A percentile compares a stretch with the other conserved stretches of the same genome.
Conservation (phyloP, 345 rosid species). For the Corchorus capsularis region DNA sequence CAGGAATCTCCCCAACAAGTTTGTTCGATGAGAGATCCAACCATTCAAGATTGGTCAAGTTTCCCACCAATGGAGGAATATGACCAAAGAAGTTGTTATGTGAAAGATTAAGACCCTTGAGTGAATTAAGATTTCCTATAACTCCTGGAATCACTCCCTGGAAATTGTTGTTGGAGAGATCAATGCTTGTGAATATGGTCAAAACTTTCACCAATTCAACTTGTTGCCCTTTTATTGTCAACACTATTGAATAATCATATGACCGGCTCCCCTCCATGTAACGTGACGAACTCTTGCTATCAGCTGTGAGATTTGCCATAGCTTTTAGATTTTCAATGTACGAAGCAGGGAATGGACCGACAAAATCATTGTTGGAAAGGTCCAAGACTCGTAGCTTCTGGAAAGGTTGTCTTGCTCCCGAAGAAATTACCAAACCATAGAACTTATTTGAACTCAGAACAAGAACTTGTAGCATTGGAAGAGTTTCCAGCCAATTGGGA, state of each 20-base stretch:
- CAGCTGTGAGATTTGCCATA: background rate
- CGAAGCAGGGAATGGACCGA: constrained; percentile 23
- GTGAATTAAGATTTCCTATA: constrained; percentile 6
- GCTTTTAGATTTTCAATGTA: constrained; percentile 14
- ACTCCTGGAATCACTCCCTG: constrained; percentile 8
- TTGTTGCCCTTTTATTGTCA: background rate
- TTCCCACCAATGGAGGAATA: constrained; percentile 4
- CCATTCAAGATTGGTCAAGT: constrained; percentile 10
- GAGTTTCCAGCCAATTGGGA: constrained; percentile 29
- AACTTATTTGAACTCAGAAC: constrained; percentile 27
- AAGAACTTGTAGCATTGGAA: constrained; percentile 24
- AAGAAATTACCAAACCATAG: constrained; percentile 7
- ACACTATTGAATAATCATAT: background rate
- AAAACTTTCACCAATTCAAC: background rate
- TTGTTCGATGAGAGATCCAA: constrained; percentile 28
- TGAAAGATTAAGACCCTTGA: constrained; percentile 14
- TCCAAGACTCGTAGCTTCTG: constrained; percentile 27
- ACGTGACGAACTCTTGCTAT: background rate
- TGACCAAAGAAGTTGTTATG: constrained; percentile 12
- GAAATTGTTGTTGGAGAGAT: constrained; percentile 14
- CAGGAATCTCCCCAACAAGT: constrained; percentile 20
- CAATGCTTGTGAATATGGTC: constrained; percentile 11
- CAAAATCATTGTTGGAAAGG: constrained; percentile 30
- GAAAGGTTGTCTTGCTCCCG: background rate
- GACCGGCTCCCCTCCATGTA: background rate